A percentile compares a stretch with the other conserved stretches of the same genome.
These are phyloP conservation scores for Dillenia turbinata DNA, from an alignment of 164 flowering plant species.

Conservation along the genomic window DNA sequence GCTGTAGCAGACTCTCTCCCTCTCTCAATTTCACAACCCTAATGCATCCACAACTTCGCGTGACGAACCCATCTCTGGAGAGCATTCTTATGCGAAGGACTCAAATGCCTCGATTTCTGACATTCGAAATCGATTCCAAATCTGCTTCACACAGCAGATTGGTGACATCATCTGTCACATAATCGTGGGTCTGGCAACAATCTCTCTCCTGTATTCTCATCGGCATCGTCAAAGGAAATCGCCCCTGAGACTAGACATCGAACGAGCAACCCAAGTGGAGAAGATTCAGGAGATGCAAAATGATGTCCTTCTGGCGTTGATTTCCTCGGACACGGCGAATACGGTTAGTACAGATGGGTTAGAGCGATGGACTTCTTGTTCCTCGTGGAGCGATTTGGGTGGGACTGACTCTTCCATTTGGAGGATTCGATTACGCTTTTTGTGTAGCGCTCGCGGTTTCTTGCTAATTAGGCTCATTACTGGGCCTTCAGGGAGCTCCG, in stretches of 20 bases:
- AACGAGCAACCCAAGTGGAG: conserved; percentile 79
- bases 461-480: conserved; percentile 80
- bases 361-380: conserved; percentile 76
- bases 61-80: conserved; percentile 66
- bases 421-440: conserved; percentile 71
- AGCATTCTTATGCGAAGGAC: conserved; percentile 77
- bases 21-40: no score
- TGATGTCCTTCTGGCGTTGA: conserved; percentile 22
- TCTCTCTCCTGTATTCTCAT: conserved; percentile 79
- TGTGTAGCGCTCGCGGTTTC: conserved; percentile 79
- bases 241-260: conserved; percentile 74
- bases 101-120: conserved; percentile 46
- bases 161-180: conserved; percentile 87
- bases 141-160: conserved; percentile 76
- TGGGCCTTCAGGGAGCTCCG: conserved; percentile 68
- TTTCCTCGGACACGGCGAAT: conserved; percentile 74
- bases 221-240: conserved; percentile 65
- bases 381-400: conserved; percentile 71
- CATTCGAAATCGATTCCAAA: conserved; percentile 65
- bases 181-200: conserved; percentile 89
- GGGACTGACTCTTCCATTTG: conserved; percentile 75
- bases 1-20: no score
- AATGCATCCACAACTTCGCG: conserved; percentile 91
- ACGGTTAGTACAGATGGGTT: conserved; percentile 51
- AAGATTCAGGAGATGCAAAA: conserved; percentile 50